phyloP scores from a whole-genome alignment of 2,329 filamentous ascomycete genomes.

The Aspergillus brasiliensis region DNA sequence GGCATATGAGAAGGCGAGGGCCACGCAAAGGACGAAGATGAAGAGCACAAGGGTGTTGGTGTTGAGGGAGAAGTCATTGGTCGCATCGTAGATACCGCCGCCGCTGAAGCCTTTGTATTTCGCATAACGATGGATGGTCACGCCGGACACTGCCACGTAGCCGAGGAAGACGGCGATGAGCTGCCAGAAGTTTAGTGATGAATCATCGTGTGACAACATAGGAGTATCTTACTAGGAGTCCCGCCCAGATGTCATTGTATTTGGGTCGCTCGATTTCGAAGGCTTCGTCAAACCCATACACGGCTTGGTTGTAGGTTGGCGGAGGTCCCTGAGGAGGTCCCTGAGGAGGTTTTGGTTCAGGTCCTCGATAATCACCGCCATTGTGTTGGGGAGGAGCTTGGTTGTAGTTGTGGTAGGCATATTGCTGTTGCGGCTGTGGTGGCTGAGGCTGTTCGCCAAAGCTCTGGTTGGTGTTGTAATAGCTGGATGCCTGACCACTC shows the following conservation, averaged over 20 bases:
- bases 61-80: slow-evolving; percentile 69
- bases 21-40: slow-evolving; percentile 72
- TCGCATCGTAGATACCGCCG: slow-evolving; percentile 70
- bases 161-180: slow-evolving; percentile 71
- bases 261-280: slow-evolving; percentile 85
- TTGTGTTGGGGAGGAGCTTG: slow-evolving; percentile 21
- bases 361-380: slow-evolving; percentile 11
- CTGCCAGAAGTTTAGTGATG: slow-evolving; percentile 38
- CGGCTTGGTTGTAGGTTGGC: slow-evolving; percentile 34
- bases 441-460: slow-evolving; percentile 21
- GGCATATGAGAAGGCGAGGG: slow-evolving; percentile 71
- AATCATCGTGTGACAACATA: background rate
- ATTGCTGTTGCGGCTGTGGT: slow-evolving; percentile 19
- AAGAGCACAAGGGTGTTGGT: slow-evolving; percentile 88
- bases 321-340: slow-evolving; percentile 23
- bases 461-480: slow-evolving; percentile 36
- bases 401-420: slow-evolving; percentile 17
- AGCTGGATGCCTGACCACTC: slow-evolving; percentile 42
- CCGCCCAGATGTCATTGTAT: slow-evolving; percentile 89
- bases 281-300: slow-evolving; percentile 69
- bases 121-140: slow-evolving; percentile 75
- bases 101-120: slow-evolving; percentile 65
- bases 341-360: slow-evolving; percentile 26
- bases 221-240: slow-evolving; percentile 65
- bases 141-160: slow-evolving; percentile 73